Evolutionary conservation across 2,329 filamentous ascomycete species (phyloP).

Genomic region (Rutstroemia sydowiana): DNA sequence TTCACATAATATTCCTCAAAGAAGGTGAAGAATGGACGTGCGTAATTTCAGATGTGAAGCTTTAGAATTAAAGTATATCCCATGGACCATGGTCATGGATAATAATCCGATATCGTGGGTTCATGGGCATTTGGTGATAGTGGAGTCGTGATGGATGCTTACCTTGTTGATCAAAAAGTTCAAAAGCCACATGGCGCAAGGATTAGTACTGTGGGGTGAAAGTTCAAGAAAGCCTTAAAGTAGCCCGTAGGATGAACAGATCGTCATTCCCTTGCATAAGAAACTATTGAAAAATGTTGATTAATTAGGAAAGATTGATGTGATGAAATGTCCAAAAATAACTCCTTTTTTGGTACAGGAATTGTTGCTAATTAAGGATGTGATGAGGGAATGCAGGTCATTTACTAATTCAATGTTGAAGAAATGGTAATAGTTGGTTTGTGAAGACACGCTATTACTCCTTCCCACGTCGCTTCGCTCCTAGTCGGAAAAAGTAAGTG

Average conservation of each 20-base stretch:
- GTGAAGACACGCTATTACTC: too few relatives aligned
- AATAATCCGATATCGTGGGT: background rate
- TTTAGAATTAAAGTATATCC: background rate
- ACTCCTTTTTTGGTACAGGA: background rate
- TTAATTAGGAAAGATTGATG: constrained; percentile 10
- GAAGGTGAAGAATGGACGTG: background rate
- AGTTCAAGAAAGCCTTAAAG: background rate
- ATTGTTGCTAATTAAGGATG: constrained; percentile 11
- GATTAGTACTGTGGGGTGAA: background rate
- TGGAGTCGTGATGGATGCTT: background rate
- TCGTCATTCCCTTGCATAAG: background rate
- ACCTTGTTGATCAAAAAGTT: background rate
- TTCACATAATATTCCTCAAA: background rate
- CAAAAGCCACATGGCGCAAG: background rate
- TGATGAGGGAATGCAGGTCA: background rate
- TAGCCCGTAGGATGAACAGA: background rate
- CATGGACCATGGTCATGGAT: background rate
- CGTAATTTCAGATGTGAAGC: background rate
- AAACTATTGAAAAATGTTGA: constrained; percentile 8
- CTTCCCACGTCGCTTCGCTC: too few relatives aligned
- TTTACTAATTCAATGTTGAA: background rate
- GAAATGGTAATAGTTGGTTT: background rate
- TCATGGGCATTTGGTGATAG: background rate
- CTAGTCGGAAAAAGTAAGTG: too few relatives aligned
- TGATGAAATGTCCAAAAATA: constrained; percentile 8